phyloP scores from a whole-genome alignment of 2,329 filamentous ascomycete species.

The Alternaria ventricosa region DNA sequence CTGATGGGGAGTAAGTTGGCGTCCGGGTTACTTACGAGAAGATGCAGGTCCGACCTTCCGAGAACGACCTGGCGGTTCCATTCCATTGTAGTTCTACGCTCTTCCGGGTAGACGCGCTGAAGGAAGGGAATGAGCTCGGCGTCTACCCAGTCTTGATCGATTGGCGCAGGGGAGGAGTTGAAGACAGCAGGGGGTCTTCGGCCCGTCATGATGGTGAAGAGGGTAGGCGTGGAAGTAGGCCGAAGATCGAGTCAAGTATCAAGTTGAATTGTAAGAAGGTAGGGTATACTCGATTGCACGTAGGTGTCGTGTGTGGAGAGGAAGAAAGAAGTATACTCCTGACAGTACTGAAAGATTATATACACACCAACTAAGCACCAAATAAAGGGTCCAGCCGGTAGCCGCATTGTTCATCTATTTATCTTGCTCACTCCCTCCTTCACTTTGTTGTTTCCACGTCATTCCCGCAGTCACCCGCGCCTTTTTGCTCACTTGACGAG shows the following conservation, averaged over 20 bases:
- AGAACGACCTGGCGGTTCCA: not conserved
- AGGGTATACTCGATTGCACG: not conserved
- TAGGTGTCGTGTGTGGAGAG: not conserved
- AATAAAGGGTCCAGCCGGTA: not conserved
- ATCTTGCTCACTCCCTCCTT: not conserved
- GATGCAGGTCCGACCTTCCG: not conserved
- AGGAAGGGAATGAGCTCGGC: constrained; percentile 14
- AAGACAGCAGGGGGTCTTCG: not conserved
- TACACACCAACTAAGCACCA: not conserved
- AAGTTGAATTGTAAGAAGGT: not conserved
- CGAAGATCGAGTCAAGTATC: not conserved
- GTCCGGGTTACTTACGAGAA: constrained; percentile 5
- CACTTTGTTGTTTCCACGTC: not conserved
- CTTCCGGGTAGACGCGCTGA: not conserved
- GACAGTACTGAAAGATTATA: not conserved
- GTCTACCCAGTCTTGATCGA: constrained; percentile 6
- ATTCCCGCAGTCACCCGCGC: not conserved
- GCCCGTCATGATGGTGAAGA: not conserved
- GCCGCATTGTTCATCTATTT: not conserved
- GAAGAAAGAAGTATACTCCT: not conserved
- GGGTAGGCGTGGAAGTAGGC: not conserved
- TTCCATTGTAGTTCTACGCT: not conserved
- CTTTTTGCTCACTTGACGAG: not conserved
- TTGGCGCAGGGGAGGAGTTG: not conserved
- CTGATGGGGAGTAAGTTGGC: not conserved